A percentile compares a stretch with the other conserved stretches of the same genome.
These are phyloP conservation scores for Cladosporium velox DNA, from an alignment of 2,329 filamentous ascomycete genomes.

Conservation along the genomic window DNA sequence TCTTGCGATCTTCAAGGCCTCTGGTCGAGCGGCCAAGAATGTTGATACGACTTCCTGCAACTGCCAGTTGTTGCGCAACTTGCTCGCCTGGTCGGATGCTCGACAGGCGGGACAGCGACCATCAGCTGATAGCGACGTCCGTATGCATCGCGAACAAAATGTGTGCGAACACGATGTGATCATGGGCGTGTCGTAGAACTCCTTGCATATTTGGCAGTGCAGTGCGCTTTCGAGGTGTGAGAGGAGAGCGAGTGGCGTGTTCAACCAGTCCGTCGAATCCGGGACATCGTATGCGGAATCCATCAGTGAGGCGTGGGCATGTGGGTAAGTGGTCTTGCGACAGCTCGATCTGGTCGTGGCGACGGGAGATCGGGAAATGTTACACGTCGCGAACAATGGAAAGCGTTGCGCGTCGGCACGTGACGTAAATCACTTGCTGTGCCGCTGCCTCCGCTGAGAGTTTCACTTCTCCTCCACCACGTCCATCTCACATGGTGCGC, in stretches of 20 bases:
- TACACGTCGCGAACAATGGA: constrained; percentile 1
- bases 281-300: constrained; percentile 50
- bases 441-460: neutral
- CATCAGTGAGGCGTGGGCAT: constrained; percentile 13
- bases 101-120: constrained; percentile 88
- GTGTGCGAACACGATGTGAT: constrained; percentile 93
- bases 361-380: neutral
- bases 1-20: constrained; percentile 65
- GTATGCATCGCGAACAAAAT: constrained; percentile 95
- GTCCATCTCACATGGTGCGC: neutral
- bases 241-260: constrained; percentile 67
- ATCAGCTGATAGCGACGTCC: constrained; percentile 77
- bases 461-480: constrained; percentile 2
- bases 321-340: neutral
- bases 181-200: constrained; percentile 93
- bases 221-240: constrained; percentile 77
- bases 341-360: neutral
- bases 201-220: constrained; percentile 96
- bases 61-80: constrained; percentile 79
- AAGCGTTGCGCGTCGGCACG: neutral
- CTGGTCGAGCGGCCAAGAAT: constrained; percentile 67
- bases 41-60: constrained; percentile 81
- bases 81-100: constrained; percentile 75
- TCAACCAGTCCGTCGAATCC: constrained; percentile 84
- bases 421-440: neutral